Evolutionary conservation across 1,284 basidiomycete species (phyloP).

Genomic region (Hypsizygus ulmarius): DNA sequence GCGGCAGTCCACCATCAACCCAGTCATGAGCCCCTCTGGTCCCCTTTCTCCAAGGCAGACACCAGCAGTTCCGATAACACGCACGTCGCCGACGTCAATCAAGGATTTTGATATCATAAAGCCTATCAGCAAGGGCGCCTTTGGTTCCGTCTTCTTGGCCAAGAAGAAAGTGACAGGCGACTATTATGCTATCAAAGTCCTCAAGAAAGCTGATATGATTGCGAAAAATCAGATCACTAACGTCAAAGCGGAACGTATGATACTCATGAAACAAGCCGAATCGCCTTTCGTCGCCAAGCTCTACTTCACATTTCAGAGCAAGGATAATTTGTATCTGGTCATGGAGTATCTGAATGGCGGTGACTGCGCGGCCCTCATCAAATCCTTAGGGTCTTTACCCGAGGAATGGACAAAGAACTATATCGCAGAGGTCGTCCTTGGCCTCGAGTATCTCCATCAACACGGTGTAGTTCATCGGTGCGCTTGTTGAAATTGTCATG

Average conservation of each 20-base stretch:
- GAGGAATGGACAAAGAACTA: slow-evolving; percentile 98
- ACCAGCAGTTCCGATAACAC: slow-evolving; percentile 72
- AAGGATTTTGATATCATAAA: slow-evolving; percentile 99
- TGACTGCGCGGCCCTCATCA: slow-evolving; percentile 95
- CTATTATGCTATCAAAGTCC: slow-evolving; percentile 98
- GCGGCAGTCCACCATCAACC: slow-evolving; percentile 71
- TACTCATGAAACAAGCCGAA: slow-evolving; percentile 98
- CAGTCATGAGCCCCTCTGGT: slow-evolving; percentile 57
- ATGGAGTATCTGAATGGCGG: slow-evolving; percentile 99
- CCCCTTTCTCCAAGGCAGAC: slow-evolving; percentile 90
- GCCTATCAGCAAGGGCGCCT: slow-evolving; percentile 98
- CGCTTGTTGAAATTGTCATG: slow-evolving; percentile 27
- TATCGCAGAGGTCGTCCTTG: slow-evolving; percentile 93
- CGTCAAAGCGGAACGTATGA: slow-evolving; percentile 99
- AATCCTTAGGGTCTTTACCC: slow-evolving; percentile 88
- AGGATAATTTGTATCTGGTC: slow-evolving; percentile 95
- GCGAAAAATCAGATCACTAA: slow-evolving; percentile 99
- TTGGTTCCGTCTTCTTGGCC: slow-evolving; percentile 96
- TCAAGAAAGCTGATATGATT: slow-evolving; percentile 99
- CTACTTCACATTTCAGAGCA: slow-evolving; percentile 99
- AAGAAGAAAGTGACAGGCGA: slow-evolving; percentile 98
- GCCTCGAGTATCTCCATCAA: slow-evolving; percentile 92
- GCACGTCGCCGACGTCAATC: slow-evolving; percentile 88
- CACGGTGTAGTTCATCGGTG: slow-evolving; percentile 96
- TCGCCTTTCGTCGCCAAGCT: slow-evolving; percentile 99